A percentile compares a stretch with the other conserved stretches of the same genome.
Evolutionary conservation across 2,329 filamentous ascomycete genomes (phyloP).

Genomic region (Venturia oleaginea): DNA sequence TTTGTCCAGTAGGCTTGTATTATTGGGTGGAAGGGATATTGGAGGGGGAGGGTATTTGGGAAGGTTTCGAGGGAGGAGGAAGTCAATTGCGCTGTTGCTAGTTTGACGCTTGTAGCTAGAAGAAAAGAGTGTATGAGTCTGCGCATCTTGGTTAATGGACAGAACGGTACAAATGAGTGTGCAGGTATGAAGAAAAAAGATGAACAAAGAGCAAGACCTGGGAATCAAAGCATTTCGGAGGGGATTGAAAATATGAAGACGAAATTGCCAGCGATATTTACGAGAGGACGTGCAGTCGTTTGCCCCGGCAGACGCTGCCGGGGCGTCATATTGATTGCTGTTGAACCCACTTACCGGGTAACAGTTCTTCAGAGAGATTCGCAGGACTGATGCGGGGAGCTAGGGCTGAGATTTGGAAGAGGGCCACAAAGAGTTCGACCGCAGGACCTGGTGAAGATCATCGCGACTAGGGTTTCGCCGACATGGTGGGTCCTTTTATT

Average conservation of each 20-base stretch:
- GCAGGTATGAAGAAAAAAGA: background rate
- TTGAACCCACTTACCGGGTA: background rate
- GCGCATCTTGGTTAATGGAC: background rate
- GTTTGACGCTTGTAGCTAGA: background rate
- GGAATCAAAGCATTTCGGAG: background rate
- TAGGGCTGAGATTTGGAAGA: background rate
- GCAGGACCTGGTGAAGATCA: background rate
- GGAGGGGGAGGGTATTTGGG: conserved; percentile 36
- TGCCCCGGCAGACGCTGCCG: background rate
- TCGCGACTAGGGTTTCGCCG: background rate
- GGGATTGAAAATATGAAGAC: background rate
- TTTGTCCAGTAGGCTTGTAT: conserved; percentile 54
- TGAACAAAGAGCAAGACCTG: too few species aligned
- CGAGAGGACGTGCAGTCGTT: background rate
- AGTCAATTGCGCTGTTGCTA: background rate
- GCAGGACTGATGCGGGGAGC: background rate
- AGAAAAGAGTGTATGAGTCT: background rate
- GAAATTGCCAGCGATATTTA: background rate
- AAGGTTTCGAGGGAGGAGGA: background rate
- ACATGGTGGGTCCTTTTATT: too few species aligned
- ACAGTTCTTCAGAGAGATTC: background rate
- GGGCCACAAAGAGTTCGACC: background rate
- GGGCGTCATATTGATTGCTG: background rate
- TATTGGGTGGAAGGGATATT: conserved; percentile 46
- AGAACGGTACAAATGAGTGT: background rate